phyloP scores from a whole-genome alignment of 176 grass and related monocot species.

The Rhynchospora pubera region DNA sequence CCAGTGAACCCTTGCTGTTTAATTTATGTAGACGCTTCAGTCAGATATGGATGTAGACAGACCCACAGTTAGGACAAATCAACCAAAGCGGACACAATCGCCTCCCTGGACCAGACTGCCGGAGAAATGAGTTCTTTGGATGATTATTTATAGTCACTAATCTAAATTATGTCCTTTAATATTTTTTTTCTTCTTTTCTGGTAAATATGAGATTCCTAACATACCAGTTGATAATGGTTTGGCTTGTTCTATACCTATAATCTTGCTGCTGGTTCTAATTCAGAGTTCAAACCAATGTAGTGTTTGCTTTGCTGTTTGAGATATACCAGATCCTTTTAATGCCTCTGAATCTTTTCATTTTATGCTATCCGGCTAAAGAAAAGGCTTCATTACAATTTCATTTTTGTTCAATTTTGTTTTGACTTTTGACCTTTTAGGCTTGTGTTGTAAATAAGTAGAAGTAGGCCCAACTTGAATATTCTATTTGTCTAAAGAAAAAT shows the following conservation, averaged over 20 bases:
- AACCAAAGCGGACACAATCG: slow-evolving; percentile 31
- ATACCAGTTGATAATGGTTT: neutral
- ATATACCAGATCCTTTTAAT: too few relatives aligned
- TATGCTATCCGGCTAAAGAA: too few relatives aligned
- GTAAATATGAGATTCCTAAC: neutral
- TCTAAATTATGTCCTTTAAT: neutral
- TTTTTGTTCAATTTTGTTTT: too few relatives aligned
- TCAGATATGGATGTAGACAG: slow-evolving; percentile 45
- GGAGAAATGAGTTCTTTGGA: neutral
- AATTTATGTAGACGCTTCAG: slow-evolving; percentile 40
- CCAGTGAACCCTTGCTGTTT: too few relatives aligned
- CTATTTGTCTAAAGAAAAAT: too few relatives aligned
- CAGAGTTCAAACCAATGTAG: neutral
- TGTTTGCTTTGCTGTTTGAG: too few relatives aligned
- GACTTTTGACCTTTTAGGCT: too few relatives aligned
- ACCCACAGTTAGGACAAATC: neutral
- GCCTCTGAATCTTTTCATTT: too few relatives aligned
- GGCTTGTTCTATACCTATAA: neutral
- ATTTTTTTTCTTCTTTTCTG: neutral
- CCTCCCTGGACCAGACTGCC: slow-evolving; percentile 27
- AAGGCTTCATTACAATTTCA: too few relatives aligned
- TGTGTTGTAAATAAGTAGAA: too few relatives aligned
- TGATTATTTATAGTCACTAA: neutral
- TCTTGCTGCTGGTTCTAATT: neutral
- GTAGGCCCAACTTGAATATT: too few relatives aligned